Conservation (phyloP, 768 basidiomycete species). For the Naganishia kalamii region DNA sequence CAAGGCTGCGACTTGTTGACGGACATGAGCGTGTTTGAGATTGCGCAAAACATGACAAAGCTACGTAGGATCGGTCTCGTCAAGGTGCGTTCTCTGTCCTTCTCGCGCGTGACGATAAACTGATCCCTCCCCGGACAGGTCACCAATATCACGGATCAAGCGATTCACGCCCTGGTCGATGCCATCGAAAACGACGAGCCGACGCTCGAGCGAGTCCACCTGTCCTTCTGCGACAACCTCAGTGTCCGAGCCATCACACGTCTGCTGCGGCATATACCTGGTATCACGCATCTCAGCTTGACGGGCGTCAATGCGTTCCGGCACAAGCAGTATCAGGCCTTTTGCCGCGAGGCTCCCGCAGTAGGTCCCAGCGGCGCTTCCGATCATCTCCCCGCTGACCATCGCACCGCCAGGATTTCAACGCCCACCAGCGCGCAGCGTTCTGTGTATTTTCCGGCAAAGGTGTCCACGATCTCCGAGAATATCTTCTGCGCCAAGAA, state of each 20-base stretch:
- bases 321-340: conserved; percentile 73
- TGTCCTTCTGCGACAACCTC: conserved; percentile 95
- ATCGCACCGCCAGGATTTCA: conserved; percentile 65
- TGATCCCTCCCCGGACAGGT: conserved; percentile 46
- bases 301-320: conserved; percentile 95
- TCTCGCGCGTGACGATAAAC: not conserved
- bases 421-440: conserved; percentile 72
- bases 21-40: conserved; percentile 88
- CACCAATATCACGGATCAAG: conserved; percentile 84
- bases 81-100: conserved; percentile 50
- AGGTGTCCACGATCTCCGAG: conserved; percentile 74
- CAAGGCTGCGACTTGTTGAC: conserved; percentile 57
- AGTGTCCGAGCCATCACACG: conserved; percentile 85
- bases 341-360: conserved; percentile 78
- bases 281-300: conserved; percentile 86
- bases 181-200: conserved; percentile 53
- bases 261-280: conserved; percentile 78
- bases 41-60: conserved; percentile 72
- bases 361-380: conserved; percentile 51
- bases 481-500: conserved; percentile 53
- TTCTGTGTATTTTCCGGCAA: conserved; percentile 97
- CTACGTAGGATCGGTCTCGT: conserved; percentile 92
- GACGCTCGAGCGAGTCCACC: conserved; percentile 87
- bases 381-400: not conserved
- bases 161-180: conserved; percentile 78